Evolutionary conservation across 768 basidiomycete species (phyloP), one percentile per base, ranked within the genome.

Genomic region (Lentinula sp.): DNA sequence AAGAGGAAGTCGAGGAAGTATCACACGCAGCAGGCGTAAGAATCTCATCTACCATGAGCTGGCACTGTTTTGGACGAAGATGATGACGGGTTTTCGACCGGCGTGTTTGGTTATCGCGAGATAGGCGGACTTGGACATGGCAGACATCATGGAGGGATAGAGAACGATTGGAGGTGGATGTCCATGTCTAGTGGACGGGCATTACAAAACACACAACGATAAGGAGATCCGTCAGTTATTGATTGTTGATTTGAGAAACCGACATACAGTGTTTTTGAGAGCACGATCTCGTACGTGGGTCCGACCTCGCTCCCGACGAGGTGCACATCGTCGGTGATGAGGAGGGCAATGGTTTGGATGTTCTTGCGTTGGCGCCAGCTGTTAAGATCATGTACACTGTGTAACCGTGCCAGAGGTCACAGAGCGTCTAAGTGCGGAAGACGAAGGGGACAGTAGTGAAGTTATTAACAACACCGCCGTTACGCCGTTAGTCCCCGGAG

Each of bases 101-200:
- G 97, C 88, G 65, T 94, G 87, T 69, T 99, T 96, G 48, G 87
- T 77, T 62, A 98, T 90, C 35, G 95, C 88, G 6, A 98, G 84
- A 71, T 98, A 98, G 0, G 96, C 92, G 0, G 97, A 97, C 71
- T 98, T 98, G 8, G 95, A 95, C 97, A 99, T 98, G 49, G 95
- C 84, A 62, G 98, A 93, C 96, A 99, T 98, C 45, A 99, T 79
- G 0, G 95, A 97, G 0, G 93, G 50, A 95, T 92, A 32, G 84
- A 85, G 79, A 97, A 99, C 45, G 91, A 94, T 69, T 99, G 97
- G 7, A 99, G 77, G 69, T 98, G 95, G 52, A 99, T 95, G 61
- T 98, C 94, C 87, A 99, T 91, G 65, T 97, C 95, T 10, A 98
- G 76, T 2, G 96, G 95, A n/a, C 96, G 92, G 15, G 95, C 94